Base-by-base conservation (phyloP, 805 yeast species). In the Candida boleticola region DNA sequence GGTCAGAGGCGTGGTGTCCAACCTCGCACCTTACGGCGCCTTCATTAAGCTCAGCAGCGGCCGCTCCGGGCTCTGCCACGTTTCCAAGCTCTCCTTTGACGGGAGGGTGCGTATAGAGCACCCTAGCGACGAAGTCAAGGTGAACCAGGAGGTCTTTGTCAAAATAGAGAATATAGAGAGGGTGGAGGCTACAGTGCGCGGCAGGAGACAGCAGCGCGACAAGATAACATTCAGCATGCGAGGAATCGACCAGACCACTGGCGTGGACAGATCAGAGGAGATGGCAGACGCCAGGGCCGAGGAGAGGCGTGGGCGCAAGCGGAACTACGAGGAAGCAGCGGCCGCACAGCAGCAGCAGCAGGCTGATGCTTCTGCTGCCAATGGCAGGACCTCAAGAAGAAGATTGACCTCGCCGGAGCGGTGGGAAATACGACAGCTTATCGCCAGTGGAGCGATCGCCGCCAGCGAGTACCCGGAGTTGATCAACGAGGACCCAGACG, bases 361-460 rank as follows among this genome's bases (percentile, higher is more conserved):
- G 19, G 34, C 18, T 22, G 18, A 29, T 47, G 36, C 23, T 29
- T 36, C 27, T 11, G 32, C 7, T 5, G 55, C 52, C 36, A 30
- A 42, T 40, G 26, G 34, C 27, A 67, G 61, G 46, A 64, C 72
- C 31, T 21, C n/a, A n/a, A 60, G 57, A 35, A 43, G 72, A 46
- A 71, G 86, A 40, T 59, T 83, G 27, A 83, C 95, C 0, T 85
- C 95, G 0, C 95, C 95, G 0, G 98, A 90, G 61, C 64, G 89
- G 42, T 90, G 97, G 96, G 97, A 92, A 56, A 73, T 87, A 39
- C 71, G 85, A 26, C 97, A 90, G 56, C 64, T 90, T 35, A 85
- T 85, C 20, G 82, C 92, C 0, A 78, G 92, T 4, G 95, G 95
- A 2, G 90, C 79, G 0, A 77, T 80, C 0, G 70, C 80, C 4